Evolutionary conservation across 257 asterid genomes (phyloP), one percentile per base, ranked within the genome.

Genomic region (Coffea eugenioides): DNA sequence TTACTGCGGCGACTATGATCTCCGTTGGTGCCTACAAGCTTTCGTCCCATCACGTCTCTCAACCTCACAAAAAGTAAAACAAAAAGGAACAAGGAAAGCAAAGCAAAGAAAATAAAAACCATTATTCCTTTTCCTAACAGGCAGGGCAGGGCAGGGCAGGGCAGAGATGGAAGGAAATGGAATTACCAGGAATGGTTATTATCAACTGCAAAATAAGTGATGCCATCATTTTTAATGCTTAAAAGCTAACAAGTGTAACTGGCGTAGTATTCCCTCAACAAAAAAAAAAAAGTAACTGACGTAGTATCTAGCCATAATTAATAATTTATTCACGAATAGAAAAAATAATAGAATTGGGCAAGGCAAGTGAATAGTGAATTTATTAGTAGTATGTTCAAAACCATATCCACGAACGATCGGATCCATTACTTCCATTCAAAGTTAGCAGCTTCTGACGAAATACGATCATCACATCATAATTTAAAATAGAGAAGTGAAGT

Each of bases 361-460:
- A 39, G 43, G 68, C 12, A 77, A 77, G 34, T 36, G 57, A 52
- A 77, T 76, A 61, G 9, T 23, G 48, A 62, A 46, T 8, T 31
- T 16, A 56, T 10, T 61, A 31, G 34, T 31, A 31, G 34, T 1
- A 41, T n/a, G 69, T 9, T 62, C 18, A 76, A 57, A 65, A 65
- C 43, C 20, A 65, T 10, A 20, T 69, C 62, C 70, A 69, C 57
- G 67, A 79, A 70, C 71, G 82, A 71, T 31, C 34, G 34, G 34
- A 31, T 70, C 71, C 36, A 65, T 78, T 69, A 65, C 71, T 56
- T 69, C 45, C 21, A 13, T 78, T 69, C 27, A 69, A 78, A 56
- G 57, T 56, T 1, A 52, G 31, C 64, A 54, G 57, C 62, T 69
- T 41, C 73, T 31, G 52, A 12, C 5, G 80, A 66, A 18, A 69